Evolutionary conservation across 179 eudicot species (phyloP).

Genomic region (Beta corolliflora): DNA sequence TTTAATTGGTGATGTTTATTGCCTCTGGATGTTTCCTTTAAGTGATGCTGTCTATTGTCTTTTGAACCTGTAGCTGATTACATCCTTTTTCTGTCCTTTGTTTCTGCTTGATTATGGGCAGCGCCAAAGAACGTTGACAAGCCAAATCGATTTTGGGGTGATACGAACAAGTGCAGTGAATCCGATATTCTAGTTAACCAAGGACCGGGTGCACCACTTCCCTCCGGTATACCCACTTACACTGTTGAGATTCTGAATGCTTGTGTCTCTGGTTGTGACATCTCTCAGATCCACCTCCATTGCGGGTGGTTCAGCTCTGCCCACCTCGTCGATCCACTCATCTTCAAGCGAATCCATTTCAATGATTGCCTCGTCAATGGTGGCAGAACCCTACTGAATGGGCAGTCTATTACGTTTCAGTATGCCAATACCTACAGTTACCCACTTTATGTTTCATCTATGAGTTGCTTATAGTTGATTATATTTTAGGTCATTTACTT

Average conservation of each 20-base stretch:
- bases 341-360: constrained; percentile 27
- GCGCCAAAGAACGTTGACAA: constrained; percentile 17
- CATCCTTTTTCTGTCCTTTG: neutral
- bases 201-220: constrained; percentile 35
- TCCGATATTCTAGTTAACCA: constrained; percentile 22
- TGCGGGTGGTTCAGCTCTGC: constrained; percentile 48
- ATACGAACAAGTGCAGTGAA: constrained; percentile 28
- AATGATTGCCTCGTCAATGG: constrained; percentile 38
- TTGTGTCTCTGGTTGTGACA: constrained; percentile 35
- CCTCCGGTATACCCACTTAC: constrained; percentile 42
- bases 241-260: constrained; percentile 26
- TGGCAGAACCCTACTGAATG: constrained; percentile 27
- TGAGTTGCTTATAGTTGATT: constrained; percentile 24
- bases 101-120: neutral
- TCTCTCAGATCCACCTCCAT: constrained; percentile 30
- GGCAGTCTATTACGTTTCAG: constrained; percentile 32
- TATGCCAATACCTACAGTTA: constrained; percentile 35
- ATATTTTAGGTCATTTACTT: neutral
- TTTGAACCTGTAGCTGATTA: neutral
- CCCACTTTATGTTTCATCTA: constrained; percentile 30
- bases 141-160: constrained; percentile 34
- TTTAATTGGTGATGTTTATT: neutral
- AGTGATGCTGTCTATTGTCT: neutral
- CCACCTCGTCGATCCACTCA: constrained; percentile 25
- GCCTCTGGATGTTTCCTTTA: neutral